A percentile compares a stretch with the other conserved stretches of the same genome.
phyloP scores from a whole-genome alignment of 352 stramenopile genomes.

The Pythium utonaiense region DNA sequence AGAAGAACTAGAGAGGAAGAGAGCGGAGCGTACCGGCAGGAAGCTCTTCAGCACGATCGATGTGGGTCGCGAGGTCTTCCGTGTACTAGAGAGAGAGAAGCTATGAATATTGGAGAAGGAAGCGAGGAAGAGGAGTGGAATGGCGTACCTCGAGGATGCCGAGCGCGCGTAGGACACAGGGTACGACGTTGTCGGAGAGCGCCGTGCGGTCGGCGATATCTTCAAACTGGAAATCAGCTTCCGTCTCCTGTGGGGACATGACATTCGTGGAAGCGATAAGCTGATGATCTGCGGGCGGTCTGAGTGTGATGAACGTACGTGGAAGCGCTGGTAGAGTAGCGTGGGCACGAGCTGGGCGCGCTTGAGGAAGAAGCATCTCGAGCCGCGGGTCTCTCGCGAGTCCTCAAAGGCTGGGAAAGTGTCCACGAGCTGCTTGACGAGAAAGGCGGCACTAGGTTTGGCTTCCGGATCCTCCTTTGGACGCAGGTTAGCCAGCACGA shows the following conservation, averaged over 20 bases:
- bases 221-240: conserved; percentile 42
- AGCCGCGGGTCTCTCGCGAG: conserved; percentile 40
- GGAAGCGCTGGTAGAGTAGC: conserved; percentile 62
- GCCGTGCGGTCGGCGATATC: conserved; percentile 65
- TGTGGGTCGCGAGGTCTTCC: conserved; percentile 38
- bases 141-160: conserved; percentile 60
- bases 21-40: conserved; percentile 23
- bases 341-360: conserved; percentile 56
- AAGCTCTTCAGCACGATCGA: conserved; percentile 49
- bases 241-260: conserved; percentile 50
- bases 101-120: not conserved
- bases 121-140: not conserved
- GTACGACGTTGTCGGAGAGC: conserved; percentile 71
- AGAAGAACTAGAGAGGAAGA: conserved; percentile 2
- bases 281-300: too few relatives aligned
- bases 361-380: conserved; percentile 62
- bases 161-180: conserved; percentile 66
- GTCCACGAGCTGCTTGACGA: conserved; percentile 50
- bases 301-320: conserved; percentile 30
- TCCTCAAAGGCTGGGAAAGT: conserved; percentile 77
- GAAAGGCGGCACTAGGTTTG: conserved; percentile 38
- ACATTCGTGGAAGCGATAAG: too few relatives aligned
- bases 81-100: conserved; percentile 39
- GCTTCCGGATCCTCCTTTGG: conserved; percentile 10
- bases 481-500: conserved; percentile 57